Evolutionary conservation across 2,329 filamentous ascomycete genomes (phyloP), one percentile per base, ranked within the genome.

Genomic region (Claviceps humidiphila): DNA sequence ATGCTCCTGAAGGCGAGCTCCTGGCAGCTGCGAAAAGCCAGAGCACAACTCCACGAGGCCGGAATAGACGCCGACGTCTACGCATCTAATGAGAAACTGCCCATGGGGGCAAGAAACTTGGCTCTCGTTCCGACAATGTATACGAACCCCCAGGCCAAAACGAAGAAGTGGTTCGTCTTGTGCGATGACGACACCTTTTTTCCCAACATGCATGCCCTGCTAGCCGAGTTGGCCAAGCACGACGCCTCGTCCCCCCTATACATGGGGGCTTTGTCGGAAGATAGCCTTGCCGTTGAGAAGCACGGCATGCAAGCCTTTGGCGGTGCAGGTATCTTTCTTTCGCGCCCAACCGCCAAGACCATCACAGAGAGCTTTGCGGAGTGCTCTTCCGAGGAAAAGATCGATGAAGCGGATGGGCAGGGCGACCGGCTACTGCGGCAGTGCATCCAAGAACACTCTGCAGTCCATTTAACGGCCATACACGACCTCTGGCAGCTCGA

Each of bases 181-280:
- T 81, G 80, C 59, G 80, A 83, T 56, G 80, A 83, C 56, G 80
- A 83, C 56, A 83, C 80, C 2, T 82, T 81, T 61, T 83, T 82
- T 67, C 72, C 75, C 6, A 79, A 74, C 53, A 78, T 81, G 61
- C 67, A 78, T 52, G 71, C 67, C 11, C 64, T 83, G 11, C 68
- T 74, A 2, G 67, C 75, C 48, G 73, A 70, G 47, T 68, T 82
- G 34, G 66, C 66, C n/a, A 63, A 69, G 4, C 78, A 75, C 59
- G 75, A 82, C 58, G 64, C 74, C 53, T 68, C 64, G 2, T 64
- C 71, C 49, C 70, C 74, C 54, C 71, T 78, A 58, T 83, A 83
- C 60, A 71, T 82, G 46, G 80, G 80, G 40, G 77, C 77, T 5
- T 62, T 83, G 14, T 81, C 80, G 0, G 80, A 83, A 61, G 78